Percentiles rank a stretch among this genome's conserved stretches.
Evolutionary conservation across 768 basidiomycete genomes (phyloP).

Genomic region (Baorangia bicolor): DNA sequence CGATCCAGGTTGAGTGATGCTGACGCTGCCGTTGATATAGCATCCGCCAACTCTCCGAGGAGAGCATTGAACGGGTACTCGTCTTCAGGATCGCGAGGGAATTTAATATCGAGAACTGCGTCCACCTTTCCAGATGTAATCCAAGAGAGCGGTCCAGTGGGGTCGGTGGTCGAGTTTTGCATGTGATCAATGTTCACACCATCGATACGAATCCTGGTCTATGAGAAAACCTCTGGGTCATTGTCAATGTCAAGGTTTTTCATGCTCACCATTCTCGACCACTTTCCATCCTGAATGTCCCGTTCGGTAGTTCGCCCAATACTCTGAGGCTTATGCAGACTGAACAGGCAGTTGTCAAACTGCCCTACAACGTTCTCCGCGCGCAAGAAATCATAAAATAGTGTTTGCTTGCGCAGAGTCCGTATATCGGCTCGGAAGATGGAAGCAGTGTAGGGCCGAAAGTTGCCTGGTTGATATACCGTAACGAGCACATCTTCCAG

Average conservation of each 20-base stretch:
- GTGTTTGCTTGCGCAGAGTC: constrained; percentile 85
- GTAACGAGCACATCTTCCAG: constrained; percentile 93
- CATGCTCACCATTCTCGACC: constrained; percentile 79
- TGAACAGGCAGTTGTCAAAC: constrained; percentile 96
- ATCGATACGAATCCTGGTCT: constrained; percentile 96
- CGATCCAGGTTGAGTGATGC: constrained; percentile 48
- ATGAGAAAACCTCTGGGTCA: not conserved
- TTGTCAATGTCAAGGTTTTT: not conserved
- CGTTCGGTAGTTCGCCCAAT: constrained; percentile 88
- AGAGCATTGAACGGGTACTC: constrained; percentile 74
- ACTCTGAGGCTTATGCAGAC: constrained; percentile 93
- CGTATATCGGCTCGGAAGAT: constrained; percentile 92
- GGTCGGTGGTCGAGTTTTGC: constrained; percentile 75
- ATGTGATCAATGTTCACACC: constrained; percentile 96
- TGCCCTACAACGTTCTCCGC: constrained; percentile 97
- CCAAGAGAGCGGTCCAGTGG: constrained; percentile 90
- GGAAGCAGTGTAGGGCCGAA: constrained; percentile 88
- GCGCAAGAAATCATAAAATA: constrained; percentile 88
- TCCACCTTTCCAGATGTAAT: constrained; percentile 96
- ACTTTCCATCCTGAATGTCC: constrained; percentile 78
- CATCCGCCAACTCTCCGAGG: constrained; percentile 87
- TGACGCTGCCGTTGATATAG: constrained; percentile 64
- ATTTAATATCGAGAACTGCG: constrained; percentile 96
- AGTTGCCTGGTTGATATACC: constrained; percentile 89
- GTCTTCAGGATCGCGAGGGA: constrained; percentile 78